Evolutionary conservation across 2,329 filamentous ascomycete genomes (phyloP), one percentile per base, ranked within the genome.

Genomic region (Calonectria hawksworthii): DNA sequence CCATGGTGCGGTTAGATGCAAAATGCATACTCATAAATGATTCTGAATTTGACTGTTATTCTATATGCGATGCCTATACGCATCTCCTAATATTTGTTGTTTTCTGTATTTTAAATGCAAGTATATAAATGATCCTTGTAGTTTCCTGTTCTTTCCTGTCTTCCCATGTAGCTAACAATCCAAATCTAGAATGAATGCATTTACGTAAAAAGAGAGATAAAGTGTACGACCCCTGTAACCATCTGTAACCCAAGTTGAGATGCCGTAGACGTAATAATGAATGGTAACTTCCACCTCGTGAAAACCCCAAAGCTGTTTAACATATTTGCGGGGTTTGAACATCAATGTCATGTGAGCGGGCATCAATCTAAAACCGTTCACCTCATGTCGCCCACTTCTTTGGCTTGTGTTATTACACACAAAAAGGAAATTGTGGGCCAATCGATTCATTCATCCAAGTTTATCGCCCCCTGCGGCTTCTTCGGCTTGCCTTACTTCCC

Each of bases 401-500:
- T 36, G 23, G 38, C 1, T n/a, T 23, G 21, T 38, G 34, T 38
- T 3, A 38, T 59, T 14, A 28, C 34, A 28, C 26, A 38, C 32
- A 61, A n/a, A 26, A n/a, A 38, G 23, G 10, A n/a, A 10, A 34
- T 36, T 14, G 13, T 59, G 34, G 23, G 47, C 26, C 32, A 14
- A 41, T 28, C 47, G 66, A 61, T 65, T 68, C 54, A 41, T 30
- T 16, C 16, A 16, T 36, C 47, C 28, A n/a, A 16, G 66, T 71
- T 73, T 32, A 82, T 76, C 78, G 73, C 72, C 77, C 77, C 66
- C 77, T 81, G 56, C 79, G 79, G 54, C 78, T 80, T 56, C 76
- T 77, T 65, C 81, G 76, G 72, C 80, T 78, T 77, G 73, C 80
- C 69, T 80, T 82, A 74, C 78, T 87, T 28, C 90, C 91, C n/a